phyloP scores from a whole-genome alignment of 1,284 basidiomycete species.

The Boletus albobrunnescens region DNA sequence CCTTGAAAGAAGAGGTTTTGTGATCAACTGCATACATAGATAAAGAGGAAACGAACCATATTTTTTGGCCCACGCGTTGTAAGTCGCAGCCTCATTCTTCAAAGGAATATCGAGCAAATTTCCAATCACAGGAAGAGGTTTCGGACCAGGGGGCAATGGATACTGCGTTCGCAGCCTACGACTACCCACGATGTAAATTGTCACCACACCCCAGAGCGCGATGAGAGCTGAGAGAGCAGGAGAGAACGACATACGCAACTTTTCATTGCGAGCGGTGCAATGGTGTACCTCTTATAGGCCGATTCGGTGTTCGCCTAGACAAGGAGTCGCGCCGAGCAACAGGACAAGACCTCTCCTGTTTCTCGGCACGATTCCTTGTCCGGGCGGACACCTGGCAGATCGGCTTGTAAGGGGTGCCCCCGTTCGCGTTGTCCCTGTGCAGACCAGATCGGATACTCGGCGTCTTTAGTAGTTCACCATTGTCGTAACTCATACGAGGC shows the following conservation, averaged over 20 bases:
- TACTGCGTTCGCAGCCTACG: constrained; percentile 10
- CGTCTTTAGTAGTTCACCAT: background rate
- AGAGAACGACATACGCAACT: constrained; percentile 20
- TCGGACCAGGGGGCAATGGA: constrained; percentile 33
- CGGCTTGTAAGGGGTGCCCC: constrained; percentile 16
- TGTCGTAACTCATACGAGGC: background rate
- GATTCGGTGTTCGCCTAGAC: constrained; percentile 12
- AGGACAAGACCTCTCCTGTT: constrained; percentile 13
- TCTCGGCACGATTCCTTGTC: too few species aligned
- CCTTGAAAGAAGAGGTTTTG: constrained; percentile 12
- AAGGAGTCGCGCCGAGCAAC: constrained; percentile 11
- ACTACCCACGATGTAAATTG: constrained; percentile 19
- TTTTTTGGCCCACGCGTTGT: constrained; percentile 33
- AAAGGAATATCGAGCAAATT: constrained; percentile 32
- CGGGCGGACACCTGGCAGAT: too few species aligned
- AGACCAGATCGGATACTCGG: constrained; percentile 5
- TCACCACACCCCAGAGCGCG: constrained; percentile 22
- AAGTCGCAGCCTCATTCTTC: constrained; percentile 29
- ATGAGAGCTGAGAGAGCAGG: constrained; percentile 18
- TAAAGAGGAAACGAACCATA: constrained; percentile 23
- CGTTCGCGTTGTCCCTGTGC: constrained; percentile 11
- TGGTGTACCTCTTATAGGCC: constrained; percentile 21
- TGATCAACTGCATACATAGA: background rate
- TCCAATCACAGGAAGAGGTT: constrained; percentile 32
- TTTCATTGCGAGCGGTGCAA: constrained; percentile 3